Evolutionary conservation across 108 stramenopile species (phyloP), one percentile per base, ranked within the genome.

Genomic region (Mediolabrus comicus): DNA sequence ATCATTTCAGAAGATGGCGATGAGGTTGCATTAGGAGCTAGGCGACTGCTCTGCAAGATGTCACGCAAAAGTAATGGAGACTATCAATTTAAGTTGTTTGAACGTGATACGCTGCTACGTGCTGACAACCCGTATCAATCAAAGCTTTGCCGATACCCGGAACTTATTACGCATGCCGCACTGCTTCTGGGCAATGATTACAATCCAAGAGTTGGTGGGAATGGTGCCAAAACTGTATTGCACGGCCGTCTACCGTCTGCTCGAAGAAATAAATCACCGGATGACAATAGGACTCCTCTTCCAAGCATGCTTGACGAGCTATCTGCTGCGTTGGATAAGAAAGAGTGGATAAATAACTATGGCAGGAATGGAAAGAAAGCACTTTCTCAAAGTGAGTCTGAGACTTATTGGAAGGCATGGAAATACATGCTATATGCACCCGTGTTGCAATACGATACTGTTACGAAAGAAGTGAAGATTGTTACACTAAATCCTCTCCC

Each of bases 1-100:
- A 35, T 35, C 61, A 62, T 62, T 7, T 38, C 61, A 22, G 61
- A 62, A 16, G 61, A 62, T 38, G 61, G 61, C 14, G 61, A 62
- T 22, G 34, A 38, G 29, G 61, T 62, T 12, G 34, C 38, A 24
- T 62, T 38, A 32, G 61, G 29, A 38, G 39, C 29, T 5, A 32
- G 35, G 10, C 35, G n/a, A n/a, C 9, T 36, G 3, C 32, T 62
- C 7, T 62, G 35, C 3, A 12, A 28, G 32, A 24, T 4, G 6
- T 35, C 61, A 24, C 14, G 38, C 8, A 32, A 62, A 24, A 62
- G 61, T 24, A 19, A 22, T 13, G 34, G 61, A 25, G 5, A 62
- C 5, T 62, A 62, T 24, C n/a, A n/a, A n/a, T n/a, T n/a, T n/a
- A n/a, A n/a, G n/a, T n/a, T n/a, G n/a, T 62, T 62, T 62, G 34